Conservation (phyloP, 2,329 filamentous ascomycete genomes). For the Phoma herbarum region DNA sequence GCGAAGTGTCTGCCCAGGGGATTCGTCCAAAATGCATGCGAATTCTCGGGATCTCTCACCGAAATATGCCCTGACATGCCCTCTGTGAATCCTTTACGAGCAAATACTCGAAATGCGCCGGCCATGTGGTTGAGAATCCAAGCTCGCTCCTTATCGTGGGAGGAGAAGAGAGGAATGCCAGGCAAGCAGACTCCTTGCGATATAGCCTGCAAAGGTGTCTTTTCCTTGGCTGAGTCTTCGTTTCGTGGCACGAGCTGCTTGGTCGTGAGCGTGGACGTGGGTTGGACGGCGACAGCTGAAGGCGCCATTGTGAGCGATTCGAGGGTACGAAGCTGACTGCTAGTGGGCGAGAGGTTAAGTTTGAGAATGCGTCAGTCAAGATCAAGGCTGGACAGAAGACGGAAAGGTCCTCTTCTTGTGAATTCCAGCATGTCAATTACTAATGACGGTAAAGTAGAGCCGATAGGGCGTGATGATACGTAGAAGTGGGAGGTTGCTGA, state of each 20-base stretch:
- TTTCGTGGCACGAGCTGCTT: constrained; percentile 34
- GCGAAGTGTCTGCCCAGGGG: constrained; percentile 72
- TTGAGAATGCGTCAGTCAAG: not conserved
- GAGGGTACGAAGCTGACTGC: not conserved
- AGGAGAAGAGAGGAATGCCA: constrained; percentile 65
- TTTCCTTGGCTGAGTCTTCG: constrained; percentile 36
- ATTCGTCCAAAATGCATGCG: constrained; percentile 74
- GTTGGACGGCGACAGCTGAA: constrained; percentile 35
- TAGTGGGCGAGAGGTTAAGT: not conserved
- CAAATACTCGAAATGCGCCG: constrained; percentile 71
- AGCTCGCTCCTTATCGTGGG: constrained; percentile 65
- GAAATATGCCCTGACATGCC: constrained; percentile 67
- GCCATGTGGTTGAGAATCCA: constrained; percentile 74
- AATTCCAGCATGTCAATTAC: not conserved
- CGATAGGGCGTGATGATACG: not conserved
- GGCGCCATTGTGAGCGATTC: constrained; percentile 39
- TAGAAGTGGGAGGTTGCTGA: not conserved
- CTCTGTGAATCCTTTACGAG: constrained; percentile 71
- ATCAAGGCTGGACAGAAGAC: not conserved
- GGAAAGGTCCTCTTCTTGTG: not conserved
- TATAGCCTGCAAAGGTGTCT: constrained; percentile 53
- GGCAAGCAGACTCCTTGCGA: constrained; percentile 58
- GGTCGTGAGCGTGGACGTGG: constrained; percentile 10
- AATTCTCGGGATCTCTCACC: constrained; percentile 72
- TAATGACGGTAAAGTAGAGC: not conserved